Conservation (phyloP, 108 stramenopile genomes). For the Pinguiococcus pyrenoidosus region DNA sequence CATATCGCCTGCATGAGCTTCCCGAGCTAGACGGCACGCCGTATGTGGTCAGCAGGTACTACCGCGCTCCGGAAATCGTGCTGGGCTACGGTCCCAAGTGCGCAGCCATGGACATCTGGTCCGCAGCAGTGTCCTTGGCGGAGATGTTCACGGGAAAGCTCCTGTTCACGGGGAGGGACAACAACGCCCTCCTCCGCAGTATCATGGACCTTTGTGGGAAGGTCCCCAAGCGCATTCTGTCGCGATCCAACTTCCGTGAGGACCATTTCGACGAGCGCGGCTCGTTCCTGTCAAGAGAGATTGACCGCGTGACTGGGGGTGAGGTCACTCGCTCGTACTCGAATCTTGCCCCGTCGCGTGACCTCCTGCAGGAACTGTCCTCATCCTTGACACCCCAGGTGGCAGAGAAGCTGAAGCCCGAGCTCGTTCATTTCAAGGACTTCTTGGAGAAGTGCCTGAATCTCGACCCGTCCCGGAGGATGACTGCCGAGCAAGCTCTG, state of each 20-base stretch:
- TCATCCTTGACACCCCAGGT: too few relatives aligned
- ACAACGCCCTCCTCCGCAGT: conserved; percentile 84
- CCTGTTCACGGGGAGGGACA: conserved; percentile 70
- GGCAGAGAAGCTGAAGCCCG: conserved; percentile 30
- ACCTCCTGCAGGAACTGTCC: too few relatives aligned
- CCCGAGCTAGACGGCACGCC: conserved; percentile 73
- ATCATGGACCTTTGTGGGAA: conserved; percentile 86
- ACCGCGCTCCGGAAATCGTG: conserved; percentile 97
- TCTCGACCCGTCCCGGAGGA: conserved; percentile 65
- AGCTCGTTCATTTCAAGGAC: conserved; percentile 59
- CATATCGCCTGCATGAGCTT: conserved; percentile 14
- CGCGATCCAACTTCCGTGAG: too few relatives aligned
- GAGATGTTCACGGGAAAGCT: conserved; percentile 87
- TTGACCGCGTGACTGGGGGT: too few relatives aligned
- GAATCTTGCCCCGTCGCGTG: too few relatives aligned
- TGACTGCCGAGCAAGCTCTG: conserved; percentile 44
- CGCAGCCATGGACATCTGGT: conserved; percentile 77
- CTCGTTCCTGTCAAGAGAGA: conserved; percentile 21
- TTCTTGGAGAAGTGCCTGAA: conserved; percentile 65
- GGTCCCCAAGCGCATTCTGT: conserved; percentile 65
- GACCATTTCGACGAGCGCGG: too few relatives aligned
- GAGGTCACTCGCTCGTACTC: too few relatives aligned
- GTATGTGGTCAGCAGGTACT: conserved; percentile 92
- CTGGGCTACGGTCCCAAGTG: conserved; percentile 41
- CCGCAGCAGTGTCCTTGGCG: conserved; percentile 67